Base-by-base conservation (phyloP, 192 early-diverging fungal genomes). In the Entomortierella beljakovae region DNA sequence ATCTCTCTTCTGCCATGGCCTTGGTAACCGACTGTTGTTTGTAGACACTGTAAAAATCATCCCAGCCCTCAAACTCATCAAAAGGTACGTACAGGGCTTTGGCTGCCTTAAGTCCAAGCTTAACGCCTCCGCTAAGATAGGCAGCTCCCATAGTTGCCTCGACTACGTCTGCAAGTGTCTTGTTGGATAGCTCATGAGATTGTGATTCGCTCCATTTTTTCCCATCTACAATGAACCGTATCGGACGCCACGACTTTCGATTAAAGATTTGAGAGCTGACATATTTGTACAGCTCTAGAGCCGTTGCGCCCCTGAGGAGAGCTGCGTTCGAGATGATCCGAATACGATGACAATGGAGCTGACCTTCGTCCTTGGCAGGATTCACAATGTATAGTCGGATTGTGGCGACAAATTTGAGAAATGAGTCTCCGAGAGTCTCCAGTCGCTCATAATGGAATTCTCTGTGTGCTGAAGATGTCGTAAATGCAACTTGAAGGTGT, bases 361-460 rank as follows among this genome's bases (percentile, higher is more conserved):
- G 86, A 0, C 95, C 94, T 80, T 98, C 97, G 67, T 95, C 85
- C 23, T 84, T 87, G 22, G 83, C 79, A 0, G 95, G 95, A 56
- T 91, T 87, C 23, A 85, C 65, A 42, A 92, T 92, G 77, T 92
- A 98, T 34, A 96, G 80, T 64, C 91, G 88, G 28, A 93, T 83
- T 0, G 91, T 91, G 3, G 87, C 81, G 2, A 91, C 80, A 54
- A 92, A 86, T 71, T 98, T 98, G 25, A 98, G 84, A 40, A 95
- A 92, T 26, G 95, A 90, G 68, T 98, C 96, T 9, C 97, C 97
- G 18, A 97, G 82, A 6, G 92, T 90, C 82, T 98, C 96, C 0
- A 96, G 79, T 0, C 97, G 92, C 80, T 98, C 94, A 71, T 98
- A 97, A 71, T 93, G 88, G 60, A 84, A 84, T 31, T 87, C 86